Evolutionary conservation across 75 land plant genomes (phyloP).

Genomic region (Chamaecyparis obtusa): DNA sequence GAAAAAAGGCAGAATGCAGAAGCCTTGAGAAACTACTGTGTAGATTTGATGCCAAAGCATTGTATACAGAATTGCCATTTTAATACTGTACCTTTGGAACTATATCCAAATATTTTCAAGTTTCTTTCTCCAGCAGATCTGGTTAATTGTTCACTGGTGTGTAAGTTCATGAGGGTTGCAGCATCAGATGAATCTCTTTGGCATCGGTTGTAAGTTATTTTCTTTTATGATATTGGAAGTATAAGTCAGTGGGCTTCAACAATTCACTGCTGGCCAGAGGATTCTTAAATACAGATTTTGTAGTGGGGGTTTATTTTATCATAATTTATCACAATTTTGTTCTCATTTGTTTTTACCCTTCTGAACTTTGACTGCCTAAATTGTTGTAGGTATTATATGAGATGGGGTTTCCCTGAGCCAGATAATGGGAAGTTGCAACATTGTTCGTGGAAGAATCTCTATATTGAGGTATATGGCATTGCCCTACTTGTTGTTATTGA

Average conservation of each 20-base stretch:
- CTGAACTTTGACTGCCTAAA: not conserved
- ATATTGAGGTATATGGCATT: conserved; percentile 31
- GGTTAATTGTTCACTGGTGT: conserved; percentile 32
- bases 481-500: not conserved
- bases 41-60: not conserved
- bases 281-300: not conserved
- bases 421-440: conserved; percentile 14
- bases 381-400: conserved; percentile 27
- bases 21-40: not conserved
- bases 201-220: conserved; percentile 29
- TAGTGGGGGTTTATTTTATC: not conserved
- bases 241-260: not conserved
- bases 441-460: conserved; percentile 37
- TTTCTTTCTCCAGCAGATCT: conserved; percentile 87
- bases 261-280: not conserved
- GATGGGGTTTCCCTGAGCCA: conserved; percentile 37
- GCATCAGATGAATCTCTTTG: conserved; percentile 45
- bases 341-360: not conserved
- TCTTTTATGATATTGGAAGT: not conserved
- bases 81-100: conserved; percentile 70
- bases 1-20: not conserved
- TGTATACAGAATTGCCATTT: conserved; percentile 53
- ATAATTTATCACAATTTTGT: not conserved
- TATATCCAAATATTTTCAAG: conserved; percentile 75
- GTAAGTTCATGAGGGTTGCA: conserved; percentile 32